Conservation (phyloP, 139 green algal species). For the Tetradesmus obliquus region DNA sequence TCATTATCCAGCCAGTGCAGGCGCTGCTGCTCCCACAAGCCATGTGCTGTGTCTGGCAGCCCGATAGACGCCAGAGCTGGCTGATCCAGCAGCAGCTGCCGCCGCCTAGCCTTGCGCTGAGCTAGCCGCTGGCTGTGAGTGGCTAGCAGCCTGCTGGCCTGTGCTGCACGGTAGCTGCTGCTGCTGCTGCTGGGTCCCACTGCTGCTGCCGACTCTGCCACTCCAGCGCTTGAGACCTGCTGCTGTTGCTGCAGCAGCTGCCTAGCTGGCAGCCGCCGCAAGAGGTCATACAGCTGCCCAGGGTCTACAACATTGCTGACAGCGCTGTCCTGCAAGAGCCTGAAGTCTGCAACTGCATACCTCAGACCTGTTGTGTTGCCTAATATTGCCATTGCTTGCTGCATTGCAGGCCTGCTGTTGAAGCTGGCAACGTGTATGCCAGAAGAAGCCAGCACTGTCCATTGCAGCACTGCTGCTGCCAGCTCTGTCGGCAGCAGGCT, state of each 20-base stretch:
- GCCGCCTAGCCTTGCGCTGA: background rate
- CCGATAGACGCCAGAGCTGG: background rate
- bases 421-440: conserved; percentile 23
- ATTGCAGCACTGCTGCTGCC: background rate
- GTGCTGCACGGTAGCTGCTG: background rate
- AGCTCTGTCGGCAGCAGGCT: background rate
- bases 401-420: background rate
- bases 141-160: background rate
- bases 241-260: conserved; percentile 23
- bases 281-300: conserved; percentile 32
- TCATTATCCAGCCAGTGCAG: conserved; percentile 1
- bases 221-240: background rate
- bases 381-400: conserved; percentile 14
- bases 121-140: conserved; percentile 20
- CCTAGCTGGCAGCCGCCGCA: background rate
- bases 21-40: background rate
- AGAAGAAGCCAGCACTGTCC: background rate
- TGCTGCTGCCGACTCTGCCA: background rate
- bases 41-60: background rate
- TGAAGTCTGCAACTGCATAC: conserved; percentile 5
- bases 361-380: background rate
- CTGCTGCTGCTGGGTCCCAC: background rate
- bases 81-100: conserved; percentile 1
- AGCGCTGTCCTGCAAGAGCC: background rate
- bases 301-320: background rate